Percentiles rank a stretch among this genome's conserved stretches.
Conservation (phyloP, 495 filamentous ascomycete genomes). For the Poronia punctata region DNA sequence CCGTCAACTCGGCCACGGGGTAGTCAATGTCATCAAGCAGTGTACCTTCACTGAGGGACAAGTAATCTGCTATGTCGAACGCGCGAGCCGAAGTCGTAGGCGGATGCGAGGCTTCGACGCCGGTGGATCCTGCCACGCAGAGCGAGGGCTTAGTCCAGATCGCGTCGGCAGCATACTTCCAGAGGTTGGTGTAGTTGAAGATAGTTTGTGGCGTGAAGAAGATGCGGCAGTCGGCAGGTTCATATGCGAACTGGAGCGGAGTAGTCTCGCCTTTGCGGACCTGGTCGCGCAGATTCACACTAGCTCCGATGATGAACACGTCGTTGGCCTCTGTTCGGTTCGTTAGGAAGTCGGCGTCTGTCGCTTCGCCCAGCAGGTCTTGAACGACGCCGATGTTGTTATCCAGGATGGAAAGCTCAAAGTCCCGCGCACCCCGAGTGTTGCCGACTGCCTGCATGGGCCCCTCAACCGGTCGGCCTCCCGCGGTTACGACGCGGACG, state of each 20-base stretch:
- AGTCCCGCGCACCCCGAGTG: conserved; percentile 37
- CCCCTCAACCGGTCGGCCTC: conserved; percentile 41
- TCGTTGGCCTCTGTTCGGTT: conserved; percentile 21
- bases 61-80: no score
- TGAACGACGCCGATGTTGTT: conserved; percentile 20
- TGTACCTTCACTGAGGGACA: no score
- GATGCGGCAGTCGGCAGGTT: conserved; percentile 42
- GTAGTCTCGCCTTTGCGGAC: conserved; percentile 18
- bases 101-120: no score
- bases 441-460: conserved; percentile 53
- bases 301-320: conserved; percentile 23
- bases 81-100: no score
- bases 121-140: conserved; percentile 20
- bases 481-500: conserved; percentile 49
- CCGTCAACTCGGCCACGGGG: no score
- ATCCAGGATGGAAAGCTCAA: conserved; percentile 19
- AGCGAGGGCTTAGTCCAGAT: conserved; percentile 18
- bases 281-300: conserved; percentile 36
- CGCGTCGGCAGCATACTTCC: conserved; percentile 30
- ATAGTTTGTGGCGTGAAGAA: conserved; percentile 38
- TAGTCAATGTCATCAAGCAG: no score
- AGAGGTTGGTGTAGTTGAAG: conserved; percentile 36
- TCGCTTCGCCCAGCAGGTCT: conserved; percentile 13
- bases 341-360: conserved; percentile 15
- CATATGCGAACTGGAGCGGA: conserved; percentile 41